Evolutionary conservation across 2,329 filamentous ascomycete genomes (phyloP), one percentile per base, ranked within the genome.

Genomic region (Metarhizium guizhouense): DNA sequence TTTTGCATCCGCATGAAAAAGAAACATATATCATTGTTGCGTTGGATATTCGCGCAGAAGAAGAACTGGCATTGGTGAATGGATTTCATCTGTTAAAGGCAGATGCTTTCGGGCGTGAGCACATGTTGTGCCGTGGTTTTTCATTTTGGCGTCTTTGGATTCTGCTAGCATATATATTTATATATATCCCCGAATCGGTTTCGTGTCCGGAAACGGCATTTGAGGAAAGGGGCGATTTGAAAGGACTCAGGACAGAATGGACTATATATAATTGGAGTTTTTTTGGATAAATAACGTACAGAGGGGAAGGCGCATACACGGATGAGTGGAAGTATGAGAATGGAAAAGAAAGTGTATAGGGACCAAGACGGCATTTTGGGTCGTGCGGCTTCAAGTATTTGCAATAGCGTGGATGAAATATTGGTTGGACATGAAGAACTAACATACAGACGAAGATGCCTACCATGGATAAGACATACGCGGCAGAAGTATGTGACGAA

Each of bases 41-140:
- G 50, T 38, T 55, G 51, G 43, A 53, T 53, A 53, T 52, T 20
- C 40, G 29, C 16, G 18, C 50, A 48, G 47, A 51, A 54, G 52
- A 51, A 45, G 52, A 13, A 25, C 34, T 30, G 34, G 47, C 55
- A 53, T 51, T 29, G 32, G 20, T 47, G 7, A 29, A 47, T 30
- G 29, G 25, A 48, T 16, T 6, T 20, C n/a, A 20, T 4, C 42
- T 20, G n/a, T 45, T 18, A 10, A 20, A 8, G 25, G 42, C n/a
- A 45, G n/a, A 7, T 25, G 11, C 54, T 29, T 10, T 50, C 48
- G 10, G 42, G n/a, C 16, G n/a, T 18, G n/a, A 20, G n/a, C 6
- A 20, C n/a, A 25, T 45, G 42, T 11, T 20, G n/a, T 45, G 16
- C 16, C 18, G 42, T 40, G 42, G 8, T 45, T 45, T 45, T 16